Percentiles rank a stretch among this genome's conserved stretches.
These are phyloP conservation scores for Coemansia javaensis DNA, from an alignment of 192 early-diverging fungal species.

Conservation along the genomic window DNA sequence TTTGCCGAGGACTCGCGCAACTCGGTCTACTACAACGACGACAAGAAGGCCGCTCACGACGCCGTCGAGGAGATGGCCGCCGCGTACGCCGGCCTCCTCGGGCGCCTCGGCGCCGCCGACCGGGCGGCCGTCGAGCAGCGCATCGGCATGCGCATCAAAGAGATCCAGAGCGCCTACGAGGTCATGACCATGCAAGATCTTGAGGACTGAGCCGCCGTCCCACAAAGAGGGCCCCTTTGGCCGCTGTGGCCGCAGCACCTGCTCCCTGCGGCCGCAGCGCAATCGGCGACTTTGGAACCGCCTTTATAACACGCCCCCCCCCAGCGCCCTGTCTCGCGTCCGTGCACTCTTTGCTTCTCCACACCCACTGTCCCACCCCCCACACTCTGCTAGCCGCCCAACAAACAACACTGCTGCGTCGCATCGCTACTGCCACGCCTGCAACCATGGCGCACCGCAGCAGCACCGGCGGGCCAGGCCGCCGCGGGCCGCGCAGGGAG, in stretches of 20 bases:
- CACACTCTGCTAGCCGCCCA: too few species aligned
- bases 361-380: too few species aligned
- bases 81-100: slow-evolving; percentile 26
- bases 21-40: slow-evolving; percentile 50
- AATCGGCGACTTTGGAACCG: too few species aligned
- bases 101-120: slow-evolving; percentile 18
- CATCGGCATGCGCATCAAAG: slow-evolving; percentile 49
- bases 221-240: slow-evolving; percentile 1
- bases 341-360: too few species aligned
- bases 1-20: slow-evolving; percentile 50
- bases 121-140: slow-evolving; percentile 17
- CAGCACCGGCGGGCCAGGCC: neutral
- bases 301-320: too few species aligned
- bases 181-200: slow-evolving; percentile 45
- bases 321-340: too few species aligned
- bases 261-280: too few species aligned
- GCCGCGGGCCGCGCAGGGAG: slow-evolving; percentile 3
- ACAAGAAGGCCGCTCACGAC: slow-evolving; percentile 39
- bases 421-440: too few species aligned
- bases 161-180: slow-evolving; percentile 47
- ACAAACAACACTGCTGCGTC: too few species aligned
- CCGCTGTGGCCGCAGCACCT: too few species aligned
- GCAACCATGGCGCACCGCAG: neutral
- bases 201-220: slow-evolving; percentile 16
- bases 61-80: slow-evolving; percentile 43